A percentile compares a stretch with the other conserved stretches of the same genome.
Conservation (phyloP, 148 eudicot genomes). For the Dianthus caryophyllus region DNA sequence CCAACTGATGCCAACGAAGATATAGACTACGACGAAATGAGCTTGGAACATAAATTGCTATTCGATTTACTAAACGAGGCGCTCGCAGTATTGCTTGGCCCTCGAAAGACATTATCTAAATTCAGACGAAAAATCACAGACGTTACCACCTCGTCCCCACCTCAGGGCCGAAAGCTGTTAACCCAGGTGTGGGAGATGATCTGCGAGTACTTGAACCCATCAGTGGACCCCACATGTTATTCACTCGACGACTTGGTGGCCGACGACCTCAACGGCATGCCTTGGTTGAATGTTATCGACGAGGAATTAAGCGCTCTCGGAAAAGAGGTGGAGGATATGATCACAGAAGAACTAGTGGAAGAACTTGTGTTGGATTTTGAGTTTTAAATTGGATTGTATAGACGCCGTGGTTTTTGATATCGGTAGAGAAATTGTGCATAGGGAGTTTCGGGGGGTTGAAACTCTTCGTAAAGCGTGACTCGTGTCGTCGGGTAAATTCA, state of each 20-base stretch:
- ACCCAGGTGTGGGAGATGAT: slow-evolving; percentile 58
- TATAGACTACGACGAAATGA: slow-evolving; percentile 25
- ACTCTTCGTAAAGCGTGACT: slow-evolving; percentile 11
- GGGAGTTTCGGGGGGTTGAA: slow-evolving; percentile 8
- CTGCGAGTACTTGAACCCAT: slow-evolving; percentile 43
- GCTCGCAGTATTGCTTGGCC: slow-evolving; percentile 50
- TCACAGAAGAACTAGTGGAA: slow-evolving; percentile 53
- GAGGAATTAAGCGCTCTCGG: slow-evolving; percentile 59
- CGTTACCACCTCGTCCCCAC: slow-evolving; percentile 27
- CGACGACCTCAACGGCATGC: slow-evolving; percentile 43
- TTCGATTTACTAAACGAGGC: slow-evolving; percentile 73
- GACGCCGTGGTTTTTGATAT: slow-evolving; percentile 13
- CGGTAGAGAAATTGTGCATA: slow-evolving; percentile 24
- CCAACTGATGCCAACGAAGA: slow-evolving; percentile 27
- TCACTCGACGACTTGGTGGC: slow-evolving; percentile 59
- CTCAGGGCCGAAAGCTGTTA: slow-evolving; percentile 56
- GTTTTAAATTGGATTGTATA: slow-evolving; percentile 25
- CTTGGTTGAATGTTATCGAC: slow-evolving; percentile 54
- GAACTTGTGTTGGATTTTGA: slow-evolving; percentile 55
- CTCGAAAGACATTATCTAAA: slow-evolving; percentile 43
- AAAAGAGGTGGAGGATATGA: slow-evolving; percentile 51
- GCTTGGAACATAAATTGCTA: slow-evolving; percentile 53
- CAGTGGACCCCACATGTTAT: slow-evolving; percentile 30
- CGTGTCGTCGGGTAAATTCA: slow-evolving; percentile 17
- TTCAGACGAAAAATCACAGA: slow-evolving; percentile 43